These are phyloP conservation scores for Kodamaea fungicola DNA, from an alignment of 1,139 yeast species.

Conservation along the genomic window DNA sequence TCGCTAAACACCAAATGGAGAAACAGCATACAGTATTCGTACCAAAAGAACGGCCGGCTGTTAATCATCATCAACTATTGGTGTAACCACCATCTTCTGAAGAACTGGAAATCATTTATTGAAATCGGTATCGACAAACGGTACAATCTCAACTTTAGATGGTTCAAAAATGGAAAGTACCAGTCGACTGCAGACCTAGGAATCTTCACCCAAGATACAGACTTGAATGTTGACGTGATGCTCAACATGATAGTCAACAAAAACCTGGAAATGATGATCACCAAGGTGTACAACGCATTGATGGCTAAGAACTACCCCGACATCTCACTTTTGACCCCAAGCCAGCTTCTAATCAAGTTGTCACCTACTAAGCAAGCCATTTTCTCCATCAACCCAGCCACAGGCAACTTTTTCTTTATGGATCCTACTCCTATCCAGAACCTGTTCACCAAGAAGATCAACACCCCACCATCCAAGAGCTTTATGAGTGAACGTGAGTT, in stretches of 20 bases:
- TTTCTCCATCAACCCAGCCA: conserved; percentile 44
- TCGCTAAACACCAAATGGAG: conserved; percentile 57
- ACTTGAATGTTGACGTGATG: not conserved
- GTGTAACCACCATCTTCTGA: conserved; percentile 45
- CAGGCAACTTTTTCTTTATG: conserved; percentile 42
- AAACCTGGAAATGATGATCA: conserved; percentile 29
- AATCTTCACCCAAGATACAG: conserved; percentile 1
- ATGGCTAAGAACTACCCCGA: not conserved
- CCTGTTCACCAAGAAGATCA: conserved; percentile 32
- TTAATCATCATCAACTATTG: conserved; percentile 68
- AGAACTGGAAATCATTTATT: conserved; percentile 46
- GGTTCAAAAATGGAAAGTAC: conserved; percentile 61
- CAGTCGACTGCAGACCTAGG: conserved; percentile 11
- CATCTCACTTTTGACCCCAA: conserved; percentile 21
- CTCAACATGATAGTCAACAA: conserved; percentile 27
- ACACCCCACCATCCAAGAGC: conserved; percentile 22
- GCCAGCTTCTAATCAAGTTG: conserved; percentile 34
- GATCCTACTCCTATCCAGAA: conserved; percentile 43
- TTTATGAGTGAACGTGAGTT: conserved; percentile 31
- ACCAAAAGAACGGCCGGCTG: conserved; percentile 55
- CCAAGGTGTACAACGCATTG: conserved; percentile 1
- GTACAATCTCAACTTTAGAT: conserved; percentile 54
- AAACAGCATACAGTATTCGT: conserved; percentile 62
- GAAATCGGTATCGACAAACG: conserved; percentile 62
- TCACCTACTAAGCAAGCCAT: conserved; percentile 35